A percentile compares a stretch with the other conserved stretches of the same genome.
phyloP scores from a whole-genome alignment of 345 rosid genomes.

The Brassica carinata region DNA sequence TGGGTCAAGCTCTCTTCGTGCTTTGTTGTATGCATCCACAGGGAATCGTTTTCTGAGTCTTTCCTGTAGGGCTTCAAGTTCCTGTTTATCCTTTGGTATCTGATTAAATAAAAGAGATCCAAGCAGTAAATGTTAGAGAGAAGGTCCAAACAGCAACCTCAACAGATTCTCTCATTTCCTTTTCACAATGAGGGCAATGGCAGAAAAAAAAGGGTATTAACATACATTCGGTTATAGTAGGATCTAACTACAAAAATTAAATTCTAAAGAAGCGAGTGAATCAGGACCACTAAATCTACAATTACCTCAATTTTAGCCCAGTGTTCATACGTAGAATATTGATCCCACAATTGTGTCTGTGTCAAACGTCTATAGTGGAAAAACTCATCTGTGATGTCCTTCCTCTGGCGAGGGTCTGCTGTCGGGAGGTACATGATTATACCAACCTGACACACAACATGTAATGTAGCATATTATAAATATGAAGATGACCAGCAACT shows the following conservation, averaged over 20 bases:
- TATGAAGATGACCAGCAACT: not conserved
- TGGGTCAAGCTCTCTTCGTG: constrained; percentile 81
- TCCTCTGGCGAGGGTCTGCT: constrained; percentile 85
- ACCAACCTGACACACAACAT: constrained; percentile 67
- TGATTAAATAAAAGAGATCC: constrained; percentile 26
- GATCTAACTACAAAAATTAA: not conserved
- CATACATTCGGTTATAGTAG: not conserved
- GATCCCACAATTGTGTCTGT: constrained; percentile 72
- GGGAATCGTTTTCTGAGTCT: constrained; percentile 74
- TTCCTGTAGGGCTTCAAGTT: constrained; percentile 73
- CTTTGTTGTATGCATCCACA: constrained; percentile 67
- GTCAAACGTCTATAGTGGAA: constrained; percentile 81
- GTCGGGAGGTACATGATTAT: constrained; percentile 98
- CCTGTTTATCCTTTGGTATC: constrained; percentile 91
- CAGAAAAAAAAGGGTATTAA: not conserved
- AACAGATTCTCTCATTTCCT: not conserved
- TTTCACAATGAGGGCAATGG: not conserved
- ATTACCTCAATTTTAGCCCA: constrained; percentile 97
- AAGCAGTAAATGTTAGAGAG: too few relatives aligned
- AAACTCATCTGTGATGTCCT: constrained; percentile 92
- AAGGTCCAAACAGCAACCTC: not conserved
- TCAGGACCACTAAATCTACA: constrained; percentile 4
- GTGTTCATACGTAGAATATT: constrained; percentile 83
- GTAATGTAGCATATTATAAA: constrained; percentile 2
- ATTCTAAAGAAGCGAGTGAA: not conserved